Evolutionary conservation across 345 rosid genomes (phyloP).

Genomic region (Trapa incisa): DNA sequence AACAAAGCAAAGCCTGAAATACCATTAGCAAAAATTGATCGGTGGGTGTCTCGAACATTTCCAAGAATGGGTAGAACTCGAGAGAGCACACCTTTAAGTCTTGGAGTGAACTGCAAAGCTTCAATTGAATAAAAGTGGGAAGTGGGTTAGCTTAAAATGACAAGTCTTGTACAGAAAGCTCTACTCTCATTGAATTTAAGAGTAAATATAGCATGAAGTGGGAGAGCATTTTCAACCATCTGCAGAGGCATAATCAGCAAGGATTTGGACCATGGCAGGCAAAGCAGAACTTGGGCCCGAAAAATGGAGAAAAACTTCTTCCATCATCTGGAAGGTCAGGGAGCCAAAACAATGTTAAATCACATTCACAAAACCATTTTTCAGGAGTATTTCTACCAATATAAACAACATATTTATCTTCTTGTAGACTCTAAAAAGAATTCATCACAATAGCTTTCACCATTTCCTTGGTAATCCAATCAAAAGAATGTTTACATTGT

Average conservation of each 20-base stretch:
- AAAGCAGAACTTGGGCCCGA: constrained; percentile 61
- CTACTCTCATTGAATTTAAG: neutral
- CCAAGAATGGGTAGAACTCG: constrained; percentile 84
- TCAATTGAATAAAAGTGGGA: constrained; percentile 29
- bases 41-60: constrained; percentile 71
- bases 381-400: neutral
- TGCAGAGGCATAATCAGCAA: constrained; percentile 91
- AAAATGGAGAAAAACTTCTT: constrained; percentile 76
- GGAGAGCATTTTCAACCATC: constrained; percentile 52
- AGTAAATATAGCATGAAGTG: neutral
- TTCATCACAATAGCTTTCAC: neutral
- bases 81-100: constrained; percentile 77
- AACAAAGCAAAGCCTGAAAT: constrained; percentile 10
- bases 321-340: constrained; percentile 61
- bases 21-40: constrained; percentile 95
- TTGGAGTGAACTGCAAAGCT: constrained; percentile 93
- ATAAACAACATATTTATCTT: neutral
- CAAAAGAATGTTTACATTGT: neutral
- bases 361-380: neutral
- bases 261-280: constrained; percentile 93
- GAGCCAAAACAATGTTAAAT: constrained; percentile 1
- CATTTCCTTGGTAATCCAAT: neutral
- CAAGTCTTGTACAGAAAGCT: neutral
- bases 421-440: neutral
- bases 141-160: constrained; percentile 16